Evolutionary conservation across 306 rosid species (phyloP), one percentile per base, ranked within the genome.

Genomic region (Hippophae tibetana): DNA sequence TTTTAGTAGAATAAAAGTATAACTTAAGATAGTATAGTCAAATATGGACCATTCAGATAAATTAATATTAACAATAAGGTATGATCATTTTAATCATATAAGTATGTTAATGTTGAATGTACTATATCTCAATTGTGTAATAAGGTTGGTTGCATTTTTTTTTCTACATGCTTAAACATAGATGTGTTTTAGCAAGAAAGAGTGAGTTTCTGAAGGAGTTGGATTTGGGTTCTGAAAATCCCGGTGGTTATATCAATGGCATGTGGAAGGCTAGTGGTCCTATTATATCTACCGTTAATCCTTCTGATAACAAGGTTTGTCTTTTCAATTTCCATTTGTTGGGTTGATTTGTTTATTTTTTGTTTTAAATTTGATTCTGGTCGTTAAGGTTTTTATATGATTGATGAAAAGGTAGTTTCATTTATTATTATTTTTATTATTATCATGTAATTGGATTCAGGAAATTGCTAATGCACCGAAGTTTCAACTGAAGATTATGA

Each of bases 401-500:
- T 52, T 3, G 44, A 48, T 67, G 46, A 23, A 13, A 11, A 48
- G 6, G 13, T 48, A 10, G 0, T 3, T 6, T 18, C 23, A 18
- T 18, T 18, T 18, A 18, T 18, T 18, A 95, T 95, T 18, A 70
- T 68, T 61, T 86, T 63, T 70, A 68, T 89, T 23, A 18, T 18
- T 18, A 18, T 62, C 66, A 56, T 61, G 75, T 61, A 46, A 78
- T 75, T 76, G 73, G 53, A 56, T 67, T 43, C 51, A 92, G 96
- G 54, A 75, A 64, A 84, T 83, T 71, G 99, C 90, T 7, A 61
- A 81, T 52, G 95, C 58, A 80, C 77, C 11, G 99, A 92, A 61
- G 89, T 93, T 69, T 83, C 88, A 4, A 7, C 73, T 10, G 70
- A 80, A 70, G 96, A 92, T 69, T 92, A 88, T 62, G 96, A 85